A percentile compares a stretch with the other conserved stretches of the same genome.
phyloP scores from a whole-genome alignment of 2,329 filamentous ascomycete genomes.

The Stagonosporopsis vannaccii region DNA sequence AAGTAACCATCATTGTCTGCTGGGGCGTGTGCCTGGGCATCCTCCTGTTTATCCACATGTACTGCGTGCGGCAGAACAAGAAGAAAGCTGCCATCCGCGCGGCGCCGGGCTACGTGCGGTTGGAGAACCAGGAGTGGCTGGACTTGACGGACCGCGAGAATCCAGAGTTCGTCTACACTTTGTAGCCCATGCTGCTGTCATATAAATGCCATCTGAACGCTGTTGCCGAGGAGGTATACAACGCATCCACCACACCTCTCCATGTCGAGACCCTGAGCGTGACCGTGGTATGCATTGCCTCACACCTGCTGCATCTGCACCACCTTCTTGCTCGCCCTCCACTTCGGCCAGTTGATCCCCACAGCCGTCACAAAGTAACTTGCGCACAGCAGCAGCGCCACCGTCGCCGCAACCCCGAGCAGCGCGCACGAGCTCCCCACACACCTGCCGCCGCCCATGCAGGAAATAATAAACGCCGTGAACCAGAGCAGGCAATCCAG shows the following conservation, averaged over 20 bases:
- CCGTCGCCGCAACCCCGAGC: conserved; percentile 6
- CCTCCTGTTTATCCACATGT: conserved; percentile 68
- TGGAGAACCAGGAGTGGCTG: conserved; percentile 73
- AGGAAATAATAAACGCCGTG: conserved; percentile 19
- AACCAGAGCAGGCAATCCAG: conserved; percentile 40
- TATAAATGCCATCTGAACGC: no score
- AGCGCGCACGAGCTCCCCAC: conserved; percentile 12
- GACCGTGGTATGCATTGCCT: background rate
- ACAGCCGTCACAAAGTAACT: conserved; percentile 1
- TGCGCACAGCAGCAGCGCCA: background rate
- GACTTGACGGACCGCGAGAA: conserved; percentile 74
- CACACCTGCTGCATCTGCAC: conserved; percentile 4
- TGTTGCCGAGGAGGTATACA: no score
- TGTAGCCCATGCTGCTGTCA: conserved; percentile 42
- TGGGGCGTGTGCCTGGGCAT: conserved; percentile 62
- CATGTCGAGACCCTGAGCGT: background rate
- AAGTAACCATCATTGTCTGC: conserved; percentile 70
- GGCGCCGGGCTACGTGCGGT: conserved; percentile 63
- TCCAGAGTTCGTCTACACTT: conserved; percentile 66
- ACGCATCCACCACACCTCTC: no score
- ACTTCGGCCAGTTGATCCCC: conserved; percentile 4
- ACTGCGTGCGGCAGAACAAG: conserved; percentile 65
- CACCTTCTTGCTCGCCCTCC: conserved; percentile 7
- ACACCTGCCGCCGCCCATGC: conserved; percentile 14
- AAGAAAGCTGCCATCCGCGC: conserved; percentile 63